phyloP scores from a whole-genome alignment of 2,329 filamentous ascomycete species.

The Alternaria solani region DNA sequence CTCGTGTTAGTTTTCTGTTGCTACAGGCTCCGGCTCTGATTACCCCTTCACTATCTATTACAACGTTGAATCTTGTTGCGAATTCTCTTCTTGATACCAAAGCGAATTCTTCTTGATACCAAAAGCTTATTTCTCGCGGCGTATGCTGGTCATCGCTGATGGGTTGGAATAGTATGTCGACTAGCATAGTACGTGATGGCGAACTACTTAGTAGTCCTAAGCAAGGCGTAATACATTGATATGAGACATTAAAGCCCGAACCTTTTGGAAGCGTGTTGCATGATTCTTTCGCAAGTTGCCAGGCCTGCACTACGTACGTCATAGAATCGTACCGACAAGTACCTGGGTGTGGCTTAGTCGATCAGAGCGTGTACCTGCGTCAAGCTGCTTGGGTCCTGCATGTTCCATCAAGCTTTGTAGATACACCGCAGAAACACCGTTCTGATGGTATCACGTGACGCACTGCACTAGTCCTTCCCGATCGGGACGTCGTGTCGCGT shows the following conservation, averaged over 20 bases:
- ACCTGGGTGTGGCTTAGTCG: neutral
- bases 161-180: neutral
- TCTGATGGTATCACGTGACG: constrained; percentile 13
- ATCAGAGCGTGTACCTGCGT: constrained; percentile 8
- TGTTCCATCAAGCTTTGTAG: constrained; percentile 6
- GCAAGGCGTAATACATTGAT: neutral
- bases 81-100: constrained; percentile 31
- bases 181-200: constrained; percentile 1
- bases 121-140: constrained; percentile 1
- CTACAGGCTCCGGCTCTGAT: constrained; percentile 20
- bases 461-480: constrained; percentile 8
- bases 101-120: constrained; percentile 14
- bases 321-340: neutral
- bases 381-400: constrained; percentile 5
- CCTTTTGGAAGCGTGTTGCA: neutral
- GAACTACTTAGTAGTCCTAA: neutral
- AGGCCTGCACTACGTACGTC: constrained; percentile 3
- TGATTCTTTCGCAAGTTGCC: neutral
- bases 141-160: constrained; percentile 3
- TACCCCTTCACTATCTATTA: constrained; percentile 34
- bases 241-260: neutral
- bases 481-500: constrained; percentile 30
- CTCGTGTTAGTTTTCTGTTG: constrained; percentile 24
- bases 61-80: constrained; percentile 31
- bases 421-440: constrained; percentile 11